Evolutionary conservation across 257 asterid species (phyloP).

Genomic region (Nicotiana obtusifolia): DNA sequence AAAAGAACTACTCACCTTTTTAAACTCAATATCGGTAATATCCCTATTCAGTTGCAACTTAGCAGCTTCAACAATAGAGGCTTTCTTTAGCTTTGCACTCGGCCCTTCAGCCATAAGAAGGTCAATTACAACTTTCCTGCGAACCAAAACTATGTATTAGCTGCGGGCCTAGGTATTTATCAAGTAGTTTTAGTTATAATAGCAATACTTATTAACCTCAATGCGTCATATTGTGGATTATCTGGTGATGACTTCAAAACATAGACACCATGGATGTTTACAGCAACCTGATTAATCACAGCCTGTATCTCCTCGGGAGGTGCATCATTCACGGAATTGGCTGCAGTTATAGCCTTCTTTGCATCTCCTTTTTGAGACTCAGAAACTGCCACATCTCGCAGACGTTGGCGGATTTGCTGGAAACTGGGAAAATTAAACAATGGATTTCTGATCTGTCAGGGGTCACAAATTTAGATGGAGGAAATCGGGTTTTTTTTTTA

Average conservation of each 20-base stretch:
- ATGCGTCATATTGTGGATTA: slow-evolving; percentile 51
- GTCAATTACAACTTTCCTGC: slow-evolving; percentile 69
- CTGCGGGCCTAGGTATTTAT: neutral
- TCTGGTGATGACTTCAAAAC: slow-evolving; percentile 75
- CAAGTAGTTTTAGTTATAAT: neutral
- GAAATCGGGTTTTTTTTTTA: neutral
- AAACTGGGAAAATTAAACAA: slow-evolving; percentile 39
- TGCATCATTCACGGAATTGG: slow-evolving; percentile 37
- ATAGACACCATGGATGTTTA: slow-evolving; percentile 69
- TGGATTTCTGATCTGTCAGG: neutral
- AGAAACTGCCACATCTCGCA: slow-evolving; percentile 54
- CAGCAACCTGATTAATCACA: slow-evolving; percentile 54
- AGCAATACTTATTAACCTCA: slow-evolving; percentile 44
- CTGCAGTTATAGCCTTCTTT: slow-evolving; percentile 50
- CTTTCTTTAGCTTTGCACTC: slow-evolving; percentile 74
- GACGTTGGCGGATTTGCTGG: slow-evolving; percentile 55
- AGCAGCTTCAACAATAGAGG: slow-evolving; percentile 62
- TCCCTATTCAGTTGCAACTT: slow-evolving; percentile 46
- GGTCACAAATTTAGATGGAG: slow-evolving; percentile 2
- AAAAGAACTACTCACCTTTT: slow-evolving; percentile 46
- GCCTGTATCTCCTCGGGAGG: slow-evolving; percentile 56
- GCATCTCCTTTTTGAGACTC: slow-evolving; percentile 47
- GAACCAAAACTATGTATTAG: slow-evolving; percentile 5
- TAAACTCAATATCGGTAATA: slow-evolving; percentile 34
- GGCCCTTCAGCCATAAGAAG: slow-evolving; percentile 65